Evolutionary conservation across 208 protist species (phyloP), one percentile per base, ranked within the genome.

Genomic region (Endotrypanum monterogeii): DNA sequence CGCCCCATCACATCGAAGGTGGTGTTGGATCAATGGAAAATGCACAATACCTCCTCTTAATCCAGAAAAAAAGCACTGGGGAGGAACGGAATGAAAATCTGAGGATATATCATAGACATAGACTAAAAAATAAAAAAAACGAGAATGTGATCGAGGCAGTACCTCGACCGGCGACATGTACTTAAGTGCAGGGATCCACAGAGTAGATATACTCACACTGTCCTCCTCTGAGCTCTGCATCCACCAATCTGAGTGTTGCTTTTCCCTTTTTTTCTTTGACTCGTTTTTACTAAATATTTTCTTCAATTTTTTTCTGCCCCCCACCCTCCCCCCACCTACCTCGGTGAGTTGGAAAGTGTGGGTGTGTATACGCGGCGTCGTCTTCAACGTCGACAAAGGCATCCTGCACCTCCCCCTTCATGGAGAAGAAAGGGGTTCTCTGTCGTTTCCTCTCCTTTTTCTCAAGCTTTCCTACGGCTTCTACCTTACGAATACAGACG

Each of bases 1-100:
- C 94, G 87, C 89, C 80, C 88, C 52, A 93, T 93, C 66, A 88
- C 88, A 23, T 92, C 83, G 60, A 79, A 87, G 37, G 80, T 93
- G 32, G 85, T 89, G 23, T 87, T 83, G 78, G 73, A 73, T 18
- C 62, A 81, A 50, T 83, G 76, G 70, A 58, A 61, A 54, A 25
- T 30, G 35, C 20, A 48, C 44, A 60, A 63, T 6, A 65, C n/a
- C 25, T 32, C 61, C 14, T 4, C 52, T 12, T 66, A 54, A 28
- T 4, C 30, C 20, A 56, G 28, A 46, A 37, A 54, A n/a, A 1
- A 35, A 3, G 63, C 23, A 28, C 48, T 44, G 41, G n/a, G 41
- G 37, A 56, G 9, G 8, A 60, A 61, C n/a, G n/a, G n/a, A 48
- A 20, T 14, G 57, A 60, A 30, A n/a, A 55, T 4, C 11, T 46